Conservation (phyloP, 2,329 filamentous ascomycete species). For the Cercospora sojina region DNA sequence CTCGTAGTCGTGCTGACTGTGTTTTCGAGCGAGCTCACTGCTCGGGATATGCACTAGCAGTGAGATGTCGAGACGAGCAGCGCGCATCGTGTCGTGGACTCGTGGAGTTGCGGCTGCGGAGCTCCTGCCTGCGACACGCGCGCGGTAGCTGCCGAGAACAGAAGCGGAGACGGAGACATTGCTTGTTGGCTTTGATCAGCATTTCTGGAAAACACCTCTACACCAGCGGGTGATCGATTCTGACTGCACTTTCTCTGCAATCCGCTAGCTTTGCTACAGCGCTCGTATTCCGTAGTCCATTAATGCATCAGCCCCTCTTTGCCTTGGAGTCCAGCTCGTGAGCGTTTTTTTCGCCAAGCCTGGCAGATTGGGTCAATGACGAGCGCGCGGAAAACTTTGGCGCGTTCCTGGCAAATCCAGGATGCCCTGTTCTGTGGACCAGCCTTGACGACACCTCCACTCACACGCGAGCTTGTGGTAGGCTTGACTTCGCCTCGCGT, state of each 20-base stretch:
- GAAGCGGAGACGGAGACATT: neutral
- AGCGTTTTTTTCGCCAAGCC: neutral
- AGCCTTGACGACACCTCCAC: conserved; percentile 1
- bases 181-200: neutral
- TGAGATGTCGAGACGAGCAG: neutral
- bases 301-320: neutral
- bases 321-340: neutral
- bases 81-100: neutral
- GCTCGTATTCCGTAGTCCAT: neutral
- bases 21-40: neutral
- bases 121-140: neutral
- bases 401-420: conserved; percentile 10
- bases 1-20: neutral
- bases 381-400: neutral
- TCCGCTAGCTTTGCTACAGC: neutral
- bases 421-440: conserved; percentile 4
- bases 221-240: neutral
- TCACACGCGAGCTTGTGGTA: neutral
- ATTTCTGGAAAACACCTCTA: neutral
- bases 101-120: neutral
- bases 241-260: neutral
- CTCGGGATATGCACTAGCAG: neutral
- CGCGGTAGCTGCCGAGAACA: neutral
- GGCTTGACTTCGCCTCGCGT: neutral
- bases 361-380: neutral